Evolutionary conservation across 1,284 basidiomycete genomes (phyloP), one percentile per base, ranked within the genome.

Genomic region (Melampsora americana): DNA sequence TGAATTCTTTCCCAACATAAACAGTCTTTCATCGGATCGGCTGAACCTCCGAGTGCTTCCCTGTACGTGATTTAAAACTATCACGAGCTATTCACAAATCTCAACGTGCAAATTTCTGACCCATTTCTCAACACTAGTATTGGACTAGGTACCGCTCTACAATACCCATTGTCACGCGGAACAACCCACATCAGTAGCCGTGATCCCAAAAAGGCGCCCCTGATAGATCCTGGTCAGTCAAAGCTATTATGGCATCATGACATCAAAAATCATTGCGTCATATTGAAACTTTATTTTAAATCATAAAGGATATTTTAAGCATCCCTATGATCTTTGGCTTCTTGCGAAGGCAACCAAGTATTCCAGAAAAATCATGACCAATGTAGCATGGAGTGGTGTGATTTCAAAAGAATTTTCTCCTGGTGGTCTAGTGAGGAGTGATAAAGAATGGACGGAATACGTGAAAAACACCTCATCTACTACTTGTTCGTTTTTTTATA

Each of bases 241-340:
- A n/a, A 16, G 12, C 14, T 39, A 0, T 35, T 26, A 16, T 44
- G 18, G 39, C 48, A 9, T 44, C 35, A 9, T 5, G 16, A 4
- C 1, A 30, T 69, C 0, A 18, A 26, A 32, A 18, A 16, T 23
- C 32, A 16, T 26, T 60, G 5, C 26, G 28, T 71, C 20, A 5
- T 30, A 23, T 23, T 20, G 18, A n/a, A 28, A 30, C 20, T 39
- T 66, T 28, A 66, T 11, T 32, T 23, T 23, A n/a, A 16, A 5
- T 42, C 39, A 1, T 56, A 12, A 6, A 74, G 71, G 32, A 20
- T 74, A 66, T 53, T 50, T 75, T 26, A 60, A 32, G 4, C 66
- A 75, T 42, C 73, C 73, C 26, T 75, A 69, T 42, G 73, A 75
- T 50, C 23, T 59, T 12, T 75, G 73, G 73, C 44, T 75, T 42